These are phyloP conservation scores for Claviceps citrina DNA, from an alignment of 2,329 filamentous ascomycete species.

Conservation along the genomic window DNA sequence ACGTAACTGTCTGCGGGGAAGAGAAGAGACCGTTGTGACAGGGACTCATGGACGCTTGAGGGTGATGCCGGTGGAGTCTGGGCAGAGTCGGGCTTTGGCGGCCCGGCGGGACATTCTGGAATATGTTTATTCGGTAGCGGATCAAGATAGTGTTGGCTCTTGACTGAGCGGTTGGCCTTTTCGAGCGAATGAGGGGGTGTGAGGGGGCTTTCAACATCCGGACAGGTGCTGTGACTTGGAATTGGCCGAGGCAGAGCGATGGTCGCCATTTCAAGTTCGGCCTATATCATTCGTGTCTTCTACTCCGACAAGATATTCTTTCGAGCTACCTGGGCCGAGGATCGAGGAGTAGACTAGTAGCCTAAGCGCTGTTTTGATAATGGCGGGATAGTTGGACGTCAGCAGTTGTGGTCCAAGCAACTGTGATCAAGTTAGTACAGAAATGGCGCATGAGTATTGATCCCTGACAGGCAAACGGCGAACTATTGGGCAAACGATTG, in stretches of 20 bases:
- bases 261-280: constrained; percentile 31
- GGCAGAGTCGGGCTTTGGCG: constrained; percentile 37
- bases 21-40: constrained; percentile 52
- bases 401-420: neutral
- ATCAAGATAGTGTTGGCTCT: constrained; percentile 14
- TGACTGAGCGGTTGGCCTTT: constrained; percentile 11
- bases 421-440: neutral
- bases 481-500: neutral
- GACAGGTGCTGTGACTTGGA: constrained; percentile 28
- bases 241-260: constrained; percentile 37
- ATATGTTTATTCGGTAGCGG: constrained; percentile 78
- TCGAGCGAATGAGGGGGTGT: constrained; percentile 27
- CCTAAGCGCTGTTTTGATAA: neutral
- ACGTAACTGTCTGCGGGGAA: constrained; percentile 55
- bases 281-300: neutral
- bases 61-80: constrained; percentile 53
- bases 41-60: constrained; percentile 31
- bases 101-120: constrained; percentile 74
- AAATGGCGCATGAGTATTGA: neutral
- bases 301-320: neutral
- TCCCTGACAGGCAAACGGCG: neutral
- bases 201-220: constrained; percentile 23
- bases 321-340: neutral
- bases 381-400: neutral
- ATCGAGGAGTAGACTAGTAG: neutral